A percentile compares a stretch with the other conserved stretches of the same genome.
Conservation (phyloP, 176 grass and related monocot genomes). For the Thinopyrum elongatum region DNA sequence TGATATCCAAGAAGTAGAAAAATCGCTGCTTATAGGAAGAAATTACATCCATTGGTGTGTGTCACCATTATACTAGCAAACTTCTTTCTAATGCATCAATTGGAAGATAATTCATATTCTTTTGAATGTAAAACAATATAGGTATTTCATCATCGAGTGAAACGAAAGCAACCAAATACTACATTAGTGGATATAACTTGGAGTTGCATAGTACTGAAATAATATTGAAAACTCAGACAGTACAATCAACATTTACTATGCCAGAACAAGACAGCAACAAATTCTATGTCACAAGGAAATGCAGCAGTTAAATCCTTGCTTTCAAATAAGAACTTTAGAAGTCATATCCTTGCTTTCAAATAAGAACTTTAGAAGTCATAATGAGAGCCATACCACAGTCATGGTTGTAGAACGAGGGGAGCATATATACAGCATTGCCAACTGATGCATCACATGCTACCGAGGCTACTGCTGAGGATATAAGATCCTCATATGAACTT, state of each 20-base stretch:
- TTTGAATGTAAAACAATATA: neutral
- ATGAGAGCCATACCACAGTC: constrained; percentile 59
- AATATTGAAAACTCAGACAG: neutral
- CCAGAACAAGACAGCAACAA: neutral
- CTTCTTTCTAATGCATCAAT: neutral
- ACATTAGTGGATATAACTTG: neutral
- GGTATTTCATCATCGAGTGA: neutral
- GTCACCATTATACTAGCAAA: neutral
- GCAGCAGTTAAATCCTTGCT: neutral
- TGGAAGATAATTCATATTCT: neutral
- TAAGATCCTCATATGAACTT: constrained; percentile 72
- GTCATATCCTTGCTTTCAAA: constrained; percentile 13
- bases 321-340: constrained; percentile 13
- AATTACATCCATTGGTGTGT: too few species aligned
- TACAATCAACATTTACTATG: neutral
- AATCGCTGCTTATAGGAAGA: too few species aligned
- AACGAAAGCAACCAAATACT: neutral
- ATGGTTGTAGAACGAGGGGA: constrained; percentile 96
- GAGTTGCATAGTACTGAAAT: neutral
- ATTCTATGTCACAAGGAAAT: neutral
- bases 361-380: neutral
- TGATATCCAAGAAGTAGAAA: neutral
- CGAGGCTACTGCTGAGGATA: constrained; percentile 60
- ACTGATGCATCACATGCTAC: constrained; percentile 63
- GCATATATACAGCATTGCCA: constrained; percentile 90